Base-by-base conservation (phyloP, 805 yeast genomes). In the Metschnikowia arizonensis region DNA sequence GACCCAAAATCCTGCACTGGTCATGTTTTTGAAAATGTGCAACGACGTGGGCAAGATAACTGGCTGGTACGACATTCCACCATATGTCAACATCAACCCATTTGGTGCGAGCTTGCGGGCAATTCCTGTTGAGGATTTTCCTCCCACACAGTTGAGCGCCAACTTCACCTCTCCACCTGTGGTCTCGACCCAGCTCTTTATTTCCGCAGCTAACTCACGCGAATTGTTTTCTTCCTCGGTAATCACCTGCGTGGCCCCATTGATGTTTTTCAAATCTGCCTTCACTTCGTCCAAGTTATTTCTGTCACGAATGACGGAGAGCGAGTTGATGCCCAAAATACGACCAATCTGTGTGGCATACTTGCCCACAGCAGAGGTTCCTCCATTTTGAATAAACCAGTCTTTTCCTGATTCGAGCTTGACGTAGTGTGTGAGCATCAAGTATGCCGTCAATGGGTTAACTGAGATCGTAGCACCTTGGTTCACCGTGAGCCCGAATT, bases 11-110 rank as follows among this genome's bases (percentile, higher is more conserved):
- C 99, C 99, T 24, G 82, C 78, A 43, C 89, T 81, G 5, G 85
- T 81, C 45, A 93, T 66, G 59, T 90, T 85, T 65, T 91, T 93
- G 74, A 93, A 93, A 52, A 93, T 90, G 60, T 87, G 87, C 48
- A 87, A 69, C 0, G 95, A 80, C 1, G 97, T 88, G 32, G 98
- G 97, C 45, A 93, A 66, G n/a, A 79, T 77, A 9, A 93, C 95
- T 1, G 99, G 99, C 67, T 88, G 90, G 73, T 83, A 82, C 3
- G 97, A 88, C 99, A 93, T 93, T 31, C 96, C 98, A 28, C 99
- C 99, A 60, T 93, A 93, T 1, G 98, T 88, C 55, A 89, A 79
- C 73, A 93, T 69, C 39, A 82, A 76, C 1, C 93, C 96, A 55
- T 86, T 80, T 12, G 72, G 67, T 31, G 80, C 81, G 45, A 93